phyloP scores from a whole-genome alignment of 1,284 basidiomycete species.

The Cutaneotrichosporon cyanovorans region DNA sequence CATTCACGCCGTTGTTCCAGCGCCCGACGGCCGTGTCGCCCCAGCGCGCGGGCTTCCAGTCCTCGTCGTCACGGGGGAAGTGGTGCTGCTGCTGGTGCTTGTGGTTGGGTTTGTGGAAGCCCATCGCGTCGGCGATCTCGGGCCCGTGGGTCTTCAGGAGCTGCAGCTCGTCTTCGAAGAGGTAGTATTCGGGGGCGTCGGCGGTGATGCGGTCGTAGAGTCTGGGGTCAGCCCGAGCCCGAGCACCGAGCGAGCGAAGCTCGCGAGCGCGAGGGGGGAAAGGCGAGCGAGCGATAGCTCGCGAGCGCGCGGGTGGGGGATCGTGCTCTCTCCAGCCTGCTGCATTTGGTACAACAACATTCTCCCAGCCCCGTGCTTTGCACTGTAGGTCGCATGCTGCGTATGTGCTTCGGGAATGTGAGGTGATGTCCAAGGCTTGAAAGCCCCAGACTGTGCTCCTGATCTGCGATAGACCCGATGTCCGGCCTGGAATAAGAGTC shows the following conservation, averaged over 20 bases:
- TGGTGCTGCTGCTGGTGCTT: neutral
- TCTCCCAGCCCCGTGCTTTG: too few relatives aligned
- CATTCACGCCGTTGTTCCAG: constrained; percentile 59
- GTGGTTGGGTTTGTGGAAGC: constrained; percentile 19
- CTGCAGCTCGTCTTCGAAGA: constrained; percentile 57
- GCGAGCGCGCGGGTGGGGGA: too few relatives aligned
- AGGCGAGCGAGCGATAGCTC: too few relatives aligned
- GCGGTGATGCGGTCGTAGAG: constrained; percentile 62
- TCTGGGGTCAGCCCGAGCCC: constrained; percentile 14
- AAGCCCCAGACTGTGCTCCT: too few relatives aligned
- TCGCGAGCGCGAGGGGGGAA: too few relatives aligned
- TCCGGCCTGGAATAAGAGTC: too few relatives aligned
- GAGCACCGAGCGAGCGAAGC: neutral
- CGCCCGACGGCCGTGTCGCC: constrained; percentile 59
- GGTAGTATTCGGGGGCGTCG: constrained; percentile 76
- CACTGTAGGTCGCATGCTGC: too few relatives aligned
- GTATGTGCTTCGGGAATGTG: too few relatives aligned
- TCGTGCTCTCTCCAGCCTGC: too few relatives aligned
- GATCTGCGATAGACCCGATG: too few relatives aligned
- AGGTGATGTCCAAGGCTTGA: too few relatives aligned
- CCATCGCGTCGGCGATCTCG: constrained; percentile 51
- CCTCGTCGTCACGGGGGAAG: neutral
- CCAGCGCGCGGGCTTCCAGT: constrained; percentile 45
- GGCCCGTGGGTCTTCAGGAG: constrained; percentile 48
- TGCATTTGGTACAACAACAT: too few relatives aligned